These are phyloP conservation scores for Stramenopiles sp. DNA, from an alignment of 352 stramenopile genomes.

Conservation along the genomic window DNA sequence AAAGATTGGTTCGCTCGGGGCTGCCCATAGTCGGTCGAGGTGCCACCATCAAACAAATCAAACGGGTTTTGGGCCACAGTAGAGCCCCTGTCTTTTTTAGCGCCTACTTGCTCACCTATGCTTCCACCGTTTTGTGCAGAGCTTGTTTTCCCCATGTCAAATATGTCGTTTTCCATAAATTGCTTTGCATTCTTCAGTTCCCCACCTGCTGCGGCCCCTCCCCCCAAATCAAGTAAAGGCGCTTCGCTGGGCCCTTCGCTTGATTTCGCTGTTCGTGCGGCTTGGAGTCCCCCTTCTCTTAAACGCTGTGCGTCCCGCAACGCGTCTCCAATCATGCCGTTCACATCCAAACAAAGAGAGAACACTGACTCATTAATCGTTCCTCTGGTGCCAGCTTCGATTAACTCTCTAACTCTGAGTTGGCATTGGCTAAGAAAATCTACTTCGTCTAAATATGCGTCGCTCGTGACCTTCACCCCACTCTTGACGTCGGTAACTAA, in stretches of 20 bases:
- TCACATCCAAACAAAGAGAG: background rate
- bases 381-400: background rate
- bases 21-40: too few species aligned
- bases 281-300: background rate
- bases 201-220: too few species aligned
- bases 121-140: too few species aligned
- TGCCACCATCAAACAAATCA: too few species aligned
- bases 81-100: too few species aligned
- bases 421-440: background rate
- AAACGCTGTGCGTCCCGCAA: background rate
- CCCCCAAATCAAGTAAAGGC: too few species aligned
- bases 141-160: too few species aligned
- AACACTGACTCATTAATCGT: background rate
- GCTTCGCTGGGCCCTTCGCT: background rate
- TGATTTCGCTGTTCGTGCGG: background rate
- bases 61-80: too few species aligned
- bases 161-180: too few species aligned
- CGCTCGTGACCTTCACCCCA: background rate
- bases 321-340: background rate
- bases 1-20: too few species aligned
- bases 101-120: too few species aligned
- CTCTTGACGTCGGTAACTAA: background rate
- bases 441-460: constrained; percentile 5
- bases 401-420: background rate
- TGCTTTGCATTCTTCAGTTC: too few species aligned